A percentile compares a stretch with the other conserved stretches of the same genome.
Conservation (phyloP, 2,329 filamentous ascomycete genomes). For the Corinectria fuckeliana region DNA sequence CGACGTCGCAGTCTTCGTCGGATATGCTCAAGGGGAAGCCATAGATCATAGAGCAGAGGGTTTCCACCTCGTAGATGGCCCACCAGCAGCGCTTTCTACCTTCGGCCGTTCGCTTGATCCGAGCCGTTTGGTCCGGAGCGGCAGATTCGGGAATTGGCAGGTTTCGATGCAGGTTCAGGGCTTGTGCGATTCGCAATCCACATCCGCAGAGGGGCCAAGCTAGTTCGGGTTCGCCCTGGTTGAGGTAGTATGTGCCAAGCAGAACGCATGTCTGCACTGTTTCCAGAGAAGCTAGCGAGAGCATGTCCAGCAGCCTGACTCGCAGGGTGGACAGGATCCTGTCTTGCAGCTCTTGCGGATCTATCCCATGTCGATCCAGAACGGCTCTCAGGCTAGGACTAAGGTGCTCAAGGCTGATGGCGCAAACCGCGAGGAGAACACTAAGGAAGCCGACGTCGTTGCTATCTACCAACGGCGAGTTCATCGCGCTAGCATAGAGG, state of each 20-base stretch:
- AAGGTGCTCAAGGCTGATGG: slow-evolving; percentile 22
- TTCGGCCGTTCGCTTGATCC: slow-evolving; percentile 23
- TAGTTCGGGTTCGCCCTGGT: slow-evolving; percentile 43
- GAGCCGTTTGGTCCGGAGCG: not conserved
- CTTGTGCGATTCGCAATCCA: slow-evolving; percentile 44
- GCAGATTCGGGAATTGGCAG: not conserved
- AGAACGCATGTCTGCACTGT: slow-evolving; percentile 44
- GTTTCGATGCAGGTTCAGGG: slow-evolving; percentile 40
- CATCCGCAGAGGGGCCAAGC: slow-evolving; percentile 49
- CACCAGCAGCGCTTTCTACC: slow-evolving; percentile 48
- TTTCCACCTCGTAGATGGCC: slow-evolving; percentile 50
- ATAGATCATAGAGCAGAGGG: slow-evolving; percentile 49
- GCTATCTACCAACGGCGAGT: not conserved
- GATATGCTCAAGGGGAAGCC: slow-evolving; percentile 44
- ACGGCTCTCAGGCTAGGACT: not conserved
- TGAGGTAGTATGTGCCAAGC: slow-evolving; percentile 47
- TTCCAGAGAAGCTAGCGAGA: slow-evolving; percentile 36
- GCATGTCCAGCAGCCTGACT: slow-evolving; percentile 22
- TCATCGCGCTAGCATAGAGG: slow-evolving; percentile 8
- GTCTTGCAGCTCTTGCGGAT: not conserved
- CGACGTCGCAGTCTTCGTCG: slow-evolving; percentile 42
- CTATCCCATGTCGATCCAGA: not conserved
- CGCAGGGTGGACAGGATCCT: not conserved
- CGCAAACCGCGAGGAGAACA: slow-evolving; percentile 21
- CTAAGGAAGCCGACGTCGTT: slow-evolving; percentile 12